These are phyloP conservation scores for Zasmidium angulare DNA, from an alignment of 2,329 filamentous ascomycete genomes.

Conservation along the genomic window DNA sequence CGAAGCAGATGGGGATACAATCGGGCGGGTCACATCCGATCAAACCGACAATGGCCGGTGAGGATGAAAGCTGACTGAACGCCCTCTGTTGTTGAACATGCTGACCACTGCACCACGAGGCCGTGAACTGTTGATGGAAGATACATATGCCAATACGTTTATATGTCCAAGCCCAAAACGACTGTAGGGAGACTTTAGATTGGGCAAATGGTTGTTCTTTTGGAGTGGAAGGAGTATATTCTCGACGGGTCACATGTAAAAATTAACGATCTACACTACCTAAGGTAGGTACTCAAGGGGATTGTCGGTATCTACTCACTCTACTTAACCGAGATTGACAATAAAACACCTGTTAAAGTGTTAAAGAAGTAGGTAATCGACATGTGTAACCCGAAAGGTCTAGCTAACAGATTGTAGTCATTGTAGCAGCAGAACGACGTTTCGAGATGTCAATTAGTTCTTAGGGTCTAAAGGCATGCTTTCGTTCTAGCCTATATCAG, in stretches of 20 bases:
- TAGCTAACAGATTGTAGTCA: neutral
- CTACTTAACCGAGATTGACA: neutral
- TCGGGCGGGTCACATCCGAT: too few relatives aligned
- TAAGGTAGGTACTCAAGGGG: too few relatives aligned
- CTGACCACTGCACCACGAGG: neutral
- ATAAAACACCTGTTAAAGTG: neutral
- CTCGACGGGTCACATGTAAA: too few relatives aligned
- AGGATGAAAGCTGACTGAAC: too few relatives aligned
- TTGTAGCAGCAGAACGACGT: neutral
- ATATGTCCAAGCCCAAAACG: too few relatives aligned
- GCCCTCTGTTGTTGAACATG: neutral
- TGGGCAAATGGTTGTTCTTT: too few relatives aligned
- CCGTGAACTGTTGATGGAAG: too few relatives aligned
- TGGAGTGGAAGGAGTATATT: too few relatives aligned
- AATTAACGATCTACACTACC: too few relatives aligned
- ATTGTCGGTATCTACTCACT: neutral
- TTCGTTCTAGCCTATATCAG: neutral
- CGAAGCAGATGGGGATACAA: neutral
- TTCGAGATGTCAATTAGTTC: slow-evolving; percentile 1
- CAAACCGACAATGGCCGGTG: too few relatives aligned
- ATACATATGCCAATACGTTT: too few relatives aligned
- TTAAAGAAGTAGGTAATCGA: neutral
- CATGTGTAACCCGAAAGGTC: neutral
- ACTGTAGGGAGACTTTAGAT: too few relatives aligned
- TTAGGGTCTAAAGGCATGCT: neutral